phyloP scores from a whole-genome alignment of 2,329 filamentous ascomycete species.

The Pestalotiopsis sp. region DNA sequence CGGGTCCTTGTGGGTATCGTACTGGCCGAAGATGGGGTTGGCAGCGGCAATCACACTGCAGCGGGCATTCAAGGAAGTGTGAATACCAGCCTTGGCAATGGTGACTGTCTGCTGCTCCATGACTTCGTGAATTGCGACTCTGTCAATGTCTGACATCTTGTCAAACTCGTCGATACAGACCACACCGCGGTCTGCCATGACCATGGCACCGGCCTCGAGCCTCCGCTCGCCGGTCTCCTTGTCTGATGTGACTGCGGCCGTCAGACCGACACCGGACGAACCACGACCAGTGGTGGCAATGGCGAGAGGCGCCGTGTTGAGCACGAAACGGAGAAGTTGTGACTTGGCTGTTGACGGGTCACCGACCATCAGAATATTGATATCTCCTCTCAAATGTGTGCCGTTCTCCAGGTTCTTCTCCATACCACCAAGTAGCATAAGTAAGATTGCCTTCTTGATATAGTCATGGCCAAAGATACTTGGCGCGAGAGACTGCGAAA shows the following conservation, averaged over 20 bases:
- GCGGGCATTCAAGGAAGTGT: constrained; percentile 93
- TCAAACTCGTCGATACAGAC: constrained; percentile 99
- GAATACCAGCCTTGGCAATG: constrained; percentile 97
- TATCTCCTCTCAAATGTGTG: constrained; percentile 95
- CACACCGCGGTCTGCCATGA: constrained; percentile 93
- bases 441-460: constrained; percentile 95
- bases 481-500: constrained; percentile 92
- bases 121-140: constrained; percentile 98
- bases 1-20: constrained; percentile 97
- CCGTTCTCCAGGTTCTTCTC: constrained; percentile 99
- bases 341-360: constrained; percentile 98
- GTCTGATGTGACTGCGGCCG: constrained; percentile 92
- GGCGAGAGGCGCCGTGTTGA: constrained; percentile 94
- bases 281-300: constrained; percentile 97
- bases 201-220: constrained; percentile 97
- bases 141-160: constrained; percentile 98
- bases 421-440: constrained; percentile 94
- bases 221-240: constrained; percentile 96
- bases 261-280: constrained; percentile 96
- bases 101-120: constrained; percentile 99
- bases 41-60: constrained; percentile 96
- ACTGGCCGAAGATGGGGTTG: constrained; percentile 97
- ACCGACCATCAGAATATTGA: constrained; percentile 99
- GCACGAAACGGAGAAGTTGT: constrained; percentile 93
- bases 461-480: constrained; percentile 97